These are phyloP conservation scores for Alternaria infectoria DNA, from an alignment of 2,329 filamentous ascomycete genomes.

Conservation along the genomic window DNA sequence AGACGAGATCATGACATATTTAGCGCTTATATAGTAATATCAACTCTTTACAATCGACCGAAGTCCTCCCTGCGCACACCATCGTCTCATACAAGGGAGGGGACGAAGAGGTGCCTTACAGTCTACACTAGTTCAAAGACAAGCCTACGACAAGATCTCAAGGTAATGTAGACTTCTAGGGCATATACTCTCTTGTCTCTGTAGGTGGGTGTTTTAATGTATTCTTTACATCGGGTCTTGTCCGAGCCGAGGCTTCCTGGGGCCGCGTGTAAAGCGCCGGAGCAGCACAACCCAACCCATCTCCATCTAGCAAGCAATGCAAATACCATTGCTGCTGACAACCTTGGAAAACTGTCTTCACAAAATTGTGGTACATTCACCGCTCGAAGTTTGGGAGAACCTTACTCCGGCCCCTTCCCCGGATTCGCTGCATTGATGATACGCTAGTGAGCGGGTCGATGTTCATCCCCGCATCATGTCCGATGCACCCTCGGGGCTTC, in stretches of 20 bases:
- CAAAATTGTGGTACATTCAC: neutral
- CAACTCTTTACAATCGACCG: neutral
- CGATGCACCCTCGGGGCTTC: conserved; percentile 13
- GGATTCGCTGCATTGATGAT: neutral
- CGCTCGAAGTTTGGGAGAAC: neutral
- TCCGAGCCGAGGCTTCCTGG: neutral
- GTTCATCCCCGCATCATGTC: conserved; percentile 17
- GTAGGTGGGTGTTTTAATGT: neutral
- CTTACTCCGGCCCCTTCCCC: neutral
- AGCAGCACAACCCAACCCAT: neutral
- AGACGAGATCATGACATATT: conserved; percentile 5
- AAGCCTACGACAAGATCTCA: neutral
- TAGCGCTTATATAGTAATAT: conserved; percentile 25
- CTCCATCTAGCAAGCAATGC: neutral
- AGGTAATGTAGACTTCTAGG: neutral
- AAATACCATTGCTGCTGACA: neutral
- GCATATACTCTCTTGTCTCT: neutral
- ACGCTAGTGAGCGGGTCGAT: conserved; percentile 3
- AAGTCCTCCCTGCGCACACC: neutral
- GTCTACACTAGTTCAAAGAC: neutral
- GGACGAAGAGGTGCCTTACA: neutral
- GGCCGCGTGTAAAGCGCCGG: neutral
- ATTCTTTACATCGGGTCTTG: neutral
- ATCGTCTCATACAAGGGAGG: neutral
- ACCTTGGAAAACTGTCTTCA: neutral